Percentiles rank a stretch among this genome's conserved stretches.
Conservation (phyloP, 2,329 filamentous ascomycete species). For the Colletotrichum gloeosporioides region DNA sequence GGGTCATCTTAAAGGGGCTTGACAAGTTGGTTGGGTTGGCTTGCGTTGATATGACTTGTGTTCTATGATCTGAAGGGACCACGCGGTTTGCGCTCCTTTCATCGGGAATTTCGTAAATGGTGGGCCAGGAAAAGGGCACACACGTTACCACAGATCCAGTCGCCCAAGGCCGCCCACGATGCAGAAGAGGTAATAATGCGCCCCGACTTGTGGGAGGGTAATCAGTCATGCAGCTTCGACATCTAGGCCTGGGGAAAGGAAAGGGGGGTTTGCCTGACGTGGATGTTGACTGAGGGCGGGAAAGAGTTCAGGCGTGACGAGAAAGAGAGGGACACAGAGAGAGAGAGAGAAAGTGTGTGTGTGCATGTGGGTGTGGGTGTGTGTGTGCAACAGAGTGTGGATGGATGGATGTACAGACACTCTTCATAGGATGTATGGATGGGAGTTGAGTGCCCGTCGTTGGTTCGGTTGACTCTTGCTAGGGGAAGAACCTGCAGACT, state of each 20-base stretch:
- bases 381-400: neutral
- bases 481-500: constrained; percentile 7
- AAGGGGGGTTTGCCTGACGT: neutral
- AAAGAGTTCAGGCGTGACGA: neutral
- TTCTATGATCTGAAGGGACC: constrained; percentile 7
- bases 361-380: neutral
- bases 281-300: neutral
- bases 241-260: neutral
- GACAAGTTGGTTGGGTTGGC: neutral
- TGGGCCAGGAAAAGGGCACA: neutral
- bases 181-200: constrained; percentile 2
- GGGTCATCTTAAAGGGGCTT: neutral
- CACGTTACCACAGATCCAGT: neutral
- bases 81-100: neutral
- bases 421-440: neutral
- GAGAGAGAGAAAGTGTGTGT: neutral
- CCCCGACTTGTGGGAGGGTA: neutral
- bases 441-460: neutral
- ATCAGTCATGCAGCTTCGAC: neutral
- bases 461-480: constrained; percentile 6
- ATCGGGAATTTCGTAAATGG: constrained; percentile 3
- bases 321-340: neutral
- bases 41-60: neutral
- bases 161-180: neutral
- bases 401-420: neutral